A percentile compares a stretch with the other conserved stretches of the same genome.
These are phyloP conservation scores for Aspergillus sergii DNA, from an alignment of 2,329 filamentous ascomycete species.

Conservation along the genomic window DNA sequence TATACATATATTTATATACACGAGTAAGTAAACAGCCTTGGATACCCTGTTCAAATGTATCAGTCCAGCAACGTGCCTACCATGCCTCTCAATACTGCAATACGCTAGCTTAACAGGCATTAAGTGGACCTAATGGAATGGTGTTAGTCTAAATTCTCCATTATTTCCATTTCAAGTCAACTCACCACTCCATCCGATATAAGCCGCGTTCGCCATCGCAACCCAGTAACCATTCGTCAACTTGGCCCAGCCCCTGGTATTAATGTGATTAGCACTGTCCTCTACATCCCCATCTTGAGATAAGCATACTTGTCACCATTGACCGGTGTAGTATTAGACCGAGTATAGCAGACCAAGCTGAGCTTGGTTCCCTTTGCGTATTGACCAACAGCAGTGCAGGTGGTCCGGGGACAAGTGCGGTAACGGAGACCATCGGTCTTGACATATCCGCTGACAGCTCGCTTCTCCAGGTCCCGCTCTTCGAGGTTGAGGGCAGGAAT, in stretches of 20 bases:
- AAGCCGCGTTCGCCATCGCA: neutral
- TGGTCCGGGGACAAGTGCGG: neutral
- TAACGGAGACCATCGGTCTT: neutral
- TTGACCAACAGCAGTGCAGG: neutral
- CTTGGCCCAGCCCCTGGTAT: neutral
- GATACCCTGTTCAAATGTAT: too few species aligned
- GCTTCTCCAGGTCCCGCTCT: neutral
- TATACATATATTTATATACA: too few species aligned
- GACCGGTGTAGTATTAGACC: neutral
- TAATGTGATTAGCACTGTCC: neutral
- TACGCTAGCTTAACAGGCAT: neutral
- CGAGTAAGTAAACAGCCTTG: too few species aligned
- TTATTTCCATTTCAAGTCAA: neutral
- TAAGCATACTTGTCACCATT: neutral
- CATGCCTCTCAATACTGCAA: too few species aligned
- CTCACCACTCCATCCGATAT: neutral
- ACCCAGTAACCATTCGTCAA: neutral
- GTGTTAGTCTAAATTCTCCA: neutral
- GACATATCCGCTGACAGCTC: neutral
- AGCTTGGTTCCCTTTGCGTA: neutral
- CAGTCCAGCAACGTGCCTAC: too few species aligned
- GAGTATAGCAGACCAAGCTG: neutral
- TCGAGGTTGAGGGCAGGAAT: neutral
- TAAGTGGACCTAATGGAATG: neutral
- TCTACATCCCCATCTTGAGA: fast-evolving